Conservation (phyloP, 163 green algal species). For the Chlamydomonas reinhardtii region DNA sequence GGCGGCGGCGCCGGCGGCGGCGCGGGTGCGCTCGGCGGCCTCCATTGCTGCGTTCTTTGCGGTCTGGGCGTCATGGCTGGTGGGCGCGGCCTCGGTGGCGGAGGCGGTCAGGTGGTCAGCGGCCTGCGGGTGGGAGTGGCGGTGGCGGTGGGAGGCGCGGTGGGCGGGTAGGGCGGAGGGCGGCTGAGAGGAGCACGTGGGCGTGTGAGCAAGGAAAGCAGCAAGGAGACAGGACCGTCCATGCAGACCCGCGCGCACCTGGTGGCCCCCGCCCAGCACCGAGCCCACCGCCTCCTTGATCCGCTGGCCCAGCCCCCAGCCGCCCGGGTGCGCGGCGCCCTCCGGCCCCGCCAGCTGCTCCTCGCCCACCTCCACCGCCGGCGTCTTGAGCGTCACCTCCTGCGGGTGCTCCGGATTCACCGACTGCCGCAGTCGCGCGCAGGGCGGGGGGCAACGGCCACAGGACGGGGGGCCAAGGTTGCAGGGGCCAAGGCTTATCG, state of each 20-base stretch:
- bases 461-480: too few species aligned
- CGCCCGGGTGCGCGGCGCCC: constrained; percentile 11
- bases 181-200: too few species aligned
- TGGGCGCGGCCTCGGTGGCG: background rate
- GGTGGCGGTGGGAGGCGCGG: background rate
- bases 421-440: constrained; percentile 25
- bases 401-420: constrained; percentile 2
- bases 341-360: background rate
- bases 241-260: background rate
- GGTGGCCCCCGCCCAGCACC: background rate
- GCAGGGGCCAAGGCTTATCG: too few species aligned
- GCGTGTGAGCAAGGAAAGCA: too few species aligned
- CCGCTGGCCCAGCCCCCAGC: background rate
- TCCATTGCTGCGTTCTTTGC: constrained; percentile 10
- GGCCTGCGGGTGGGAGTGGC: background rate
- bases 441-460: too few species aligned
- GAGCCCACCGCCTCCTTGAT: constrained; percentile 42
- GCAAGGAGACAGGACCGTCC: too few species aligned
- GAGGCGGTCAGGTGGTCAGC: background rate
- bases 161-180: background rate
- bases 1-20: background rate
- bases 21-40: background rate
- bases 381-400: constrained; percentile 35
- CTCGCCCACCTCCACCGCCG: constrained; percentile 1
- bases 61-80: constrained; percentile 4